phyloP scores from a whole-genome alignment of 2,329 filamentous ascomycete genomes.

The Diaporthe sp. region DNA sequence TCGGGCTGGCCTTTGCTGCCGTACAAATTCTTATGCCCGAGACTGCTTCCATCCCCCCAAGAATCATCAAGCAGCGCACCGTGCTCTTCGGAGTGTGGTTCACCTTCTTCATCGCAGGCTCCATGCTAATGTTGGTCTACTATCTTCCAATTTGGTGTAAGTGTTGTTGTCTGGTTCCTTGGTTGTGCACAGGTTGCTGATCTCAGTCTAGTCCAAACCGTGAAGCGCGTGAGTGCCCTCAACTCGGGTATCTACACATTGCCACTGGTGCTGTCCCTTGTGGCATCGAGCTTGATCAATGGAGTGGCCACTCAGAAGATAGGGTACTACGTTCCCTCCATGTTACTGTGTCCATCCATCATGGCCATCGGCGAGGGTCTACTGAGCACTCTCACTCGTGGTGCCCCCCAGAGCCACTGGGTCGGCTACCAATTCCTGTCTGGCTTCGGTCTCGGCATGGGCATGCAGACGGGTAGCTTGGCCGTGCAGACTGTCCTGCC shows the following conservation, averaged over 20 bases:
- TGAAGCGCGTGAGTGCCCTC: slow-evolving; percentile 64
- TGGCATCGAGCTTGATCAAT: slow-evolving; percentile 63
- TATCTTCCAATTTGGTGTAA: slow-evolving; percentile 69
- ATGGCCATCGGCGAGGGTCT: slow-evolving; percentile 68
- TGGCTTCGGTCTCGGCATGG: slow-evolving; percentile 70
- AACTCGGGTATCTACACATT: slow-evolving; percentile 70
- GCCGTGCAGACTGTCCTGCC: slow-evolving; percentile 69
- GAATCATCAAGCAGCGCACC: slow-evolving; percentile 68
- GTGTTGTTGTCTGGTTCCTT: slow-evolving; percentile 42
- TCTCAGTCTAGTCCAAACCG: slow-evolving; percentile 63
- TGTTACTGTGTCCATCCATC: slow-evolving; percentile 65
- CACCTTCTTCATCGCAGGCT: slow-evolving; percentile 61
- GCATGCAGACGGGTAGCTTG: slow-evolving; percentile 70
- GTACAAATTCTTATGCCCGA: slow-evolving; percentile 68
- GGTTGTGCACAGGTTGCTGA: background rate
- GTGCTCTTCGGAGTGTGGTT: slow-evolving; percentile 62
- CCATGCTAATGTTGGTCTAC: slow-evolving; percentile 68
- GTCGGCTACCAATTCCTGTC: slow-evolving; percentile 71
- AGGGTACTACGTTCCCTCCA: slow-evolving; percentile 72
- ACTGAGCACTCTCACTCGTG: slow-evolving; percentile 66
- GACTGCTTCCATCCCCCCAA: slow-evolving; percentile 68
- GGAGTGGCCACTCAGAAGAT: slow-evolving; percentile 64
- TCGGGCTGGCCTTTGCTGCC: slow-evolving; percentile 60
- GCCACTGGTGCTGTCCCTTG: slow-evolving; percentile 68
- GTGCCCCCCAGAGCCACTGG: slow-evolving; percentile 65